Base-by-base conservation (phyloP, 1,284 basidiomycete species). In the Cryptococcus jaspeensis region DNA sequence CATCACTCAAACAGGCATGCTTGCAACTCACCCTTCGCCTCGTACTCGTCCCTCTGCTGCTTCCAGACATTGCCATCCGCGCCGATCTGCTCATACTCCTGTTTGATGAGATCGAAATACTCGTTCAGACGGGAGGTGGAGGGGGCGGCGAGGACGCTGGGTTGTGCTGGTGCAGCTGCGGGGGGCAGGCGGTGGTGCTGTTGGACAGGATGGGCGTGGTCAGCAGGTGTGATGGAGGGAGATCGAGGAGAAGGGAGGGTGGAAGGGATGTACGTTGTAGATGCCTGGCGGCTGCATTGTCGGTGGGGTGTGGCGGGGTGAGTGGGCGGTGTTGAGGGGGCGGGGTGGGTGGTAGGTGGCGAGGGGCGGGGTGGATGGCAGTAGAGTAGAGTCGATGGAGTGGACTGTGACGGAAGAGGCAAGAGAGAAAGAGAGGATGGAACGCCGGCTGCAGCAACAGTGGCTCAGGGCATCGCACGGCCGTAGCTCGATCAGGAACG, bases 41-140 rank as follows among this genome's bases (percentile, higher is more conserved):
- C 93, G 74, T 88, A 90, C 61, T 97, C 93, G 69, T 96, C 93
- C 55, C 90, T 81, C 78, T 95, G 90, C 37, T 79, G 81, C 61
- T 90, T 85, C 69, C 90, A 81, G 28, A 84, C 71, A 20, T 78
- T 80, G 50, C 88, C 80, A 73, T 96, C 92, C 58, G 83, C 81
- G 15, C 84, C 81, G 58, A 94, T 80, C 51, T 81, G 80, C 58
- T 96, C 93, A 70, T 92, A 94, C 79, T 97, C 94, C 54, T 86
- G 84, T 63, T 88, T 84, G 71, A 96, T 87, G 60, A 84, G 81
- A 52, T 95, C 92, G 64, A 97, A 85, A 37, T 87, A 84, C 59
- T 94, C 91, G 59, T 84, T 84, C 62, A 96, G 80, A 46, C 90
- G 78, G 38, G 58, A 48, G 3, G 64, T 60, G 3, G 55, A 55